A percentile compares a stretch with the other conserved stretches of the same genome.
Evolutionary conservation across 2,329 filamentous ascomycete genomes (phyloP).

Genomic region (Sporothrix mexicana): DNA sequence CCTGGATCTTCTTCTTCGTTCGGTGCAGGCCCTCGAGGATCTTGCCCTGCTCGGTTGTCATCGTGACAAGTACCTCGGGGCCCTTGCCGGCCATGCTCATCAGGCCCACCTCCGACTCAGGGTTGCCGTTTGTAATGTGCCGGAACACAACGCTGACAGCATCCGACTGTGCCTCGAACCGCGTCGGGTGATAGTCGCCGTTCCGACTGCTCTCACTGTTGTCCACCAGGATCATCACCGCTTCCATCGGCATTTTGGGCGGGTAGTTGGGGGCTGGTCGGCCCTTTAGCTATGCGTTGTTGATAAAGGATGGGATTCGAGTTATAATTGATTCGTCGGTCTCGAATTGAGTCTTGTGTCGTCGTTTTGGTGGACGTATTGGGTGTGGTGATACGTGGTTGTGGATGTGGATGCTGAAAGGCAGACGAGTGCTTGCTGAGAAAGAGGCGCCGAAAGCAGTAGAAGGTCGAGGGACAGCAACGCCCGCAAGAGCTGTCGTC

Average conservation of each 20-base stretch:
- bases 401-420: conserved; percentile 15
- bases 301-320: background rate
- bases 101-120: conserved; percentile 93
- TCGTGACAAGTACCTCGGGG: conserved; percentile 94
- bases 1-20: conserved; percentile 89
- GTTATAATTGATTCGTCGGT: background rate
- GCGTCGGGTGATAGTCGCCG: conserved; percentile 87
- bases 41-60: conserved; percentile 95
- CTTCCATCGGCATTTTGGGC: conserved; percentile 92
- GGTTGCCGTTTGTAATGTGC: conserved; percentile 91
- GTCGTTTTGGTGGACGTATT: background rate
- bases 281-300: background rate
- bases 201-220: conserved; percentile 99
- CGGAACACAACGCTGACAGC: conserved; percentile 95
- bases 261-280: conserved; percentile 29
- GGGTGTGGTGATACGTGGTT: background rate
- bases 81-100: conserved; percentile 99
- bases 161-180: conserved; percentile 96
- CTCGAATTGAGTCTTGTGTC: conserved; percentile 6
- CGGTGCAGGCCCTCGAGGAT: conserved; percentile 90
- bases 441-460: conserved; percentile 21
- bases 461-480: background rate
- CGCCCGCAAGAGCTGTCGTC: conserved; percentile 37
- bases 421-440: conserved; percentile 10
- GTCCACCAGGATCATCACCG: conserved; percentile 99